Conservation (phyloP, 2,329 filamentous ascomycete species). For the Exophiala mesophila region DNA sequence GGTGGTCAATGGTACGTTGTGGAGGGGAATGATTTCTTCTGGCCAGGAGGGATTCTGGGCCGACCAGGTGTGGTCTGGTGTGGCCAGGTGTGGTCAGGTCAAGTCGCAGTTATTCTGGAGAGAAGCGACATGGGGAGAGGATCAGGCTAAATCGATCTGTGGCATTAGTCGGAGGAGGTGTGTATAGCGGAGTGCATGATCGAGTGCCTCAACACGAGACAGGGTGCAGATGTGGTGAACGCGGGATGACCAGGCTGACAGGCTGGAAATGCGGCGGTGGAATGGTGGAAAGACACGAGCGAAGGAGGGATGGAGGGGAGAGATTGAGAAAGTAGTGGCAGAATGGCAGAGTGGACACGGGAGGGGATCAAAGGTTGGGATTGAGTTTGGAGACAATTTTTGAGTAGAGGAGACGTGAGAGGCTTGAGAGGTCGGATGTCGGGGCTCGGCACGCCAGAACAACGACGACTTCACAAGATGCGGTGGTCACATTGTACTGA, state of each 20-base stretch:
- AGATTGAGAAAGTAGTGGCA: no score
- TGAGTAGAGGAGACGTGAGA: no score
- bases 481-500: no score
- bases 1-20: not conserved
- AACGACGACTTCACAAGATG: no score
- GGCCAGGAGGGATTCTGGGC: not conserved
- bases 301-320: conserved; percentile 3
- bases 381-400: no score
- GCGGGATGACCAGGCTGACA: conserved; percentile 16
- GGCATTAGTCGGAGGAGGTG: conserved; percentile 7
- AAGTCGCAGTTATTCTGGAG: conserved; percentile 12
- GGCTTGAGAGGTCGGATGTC: no score
- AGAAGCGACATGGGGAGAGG: conserved; percentile 11
- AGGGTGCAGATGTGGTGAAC: conserved; percentile 9
- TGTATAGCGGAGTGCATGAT: conserved; percentile 14
- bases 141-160: conserved; percentile 16
- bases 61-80: not conserved
- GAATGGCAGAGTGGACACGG: no score
- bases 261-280: conserved; percentile 1
- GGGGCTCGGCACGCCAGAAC: no score
- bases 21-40: conserved; percentile 1
- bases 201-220: conserved; percentile 9
- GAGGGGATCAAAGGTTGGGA: no score
- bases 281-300: conserved; percentile 3
- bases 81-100: conserved; percentile 8